Conservation (phyloP, 2,329 filamentous ascomycete genomes). For the Xylariaceae sp. region DNA sequence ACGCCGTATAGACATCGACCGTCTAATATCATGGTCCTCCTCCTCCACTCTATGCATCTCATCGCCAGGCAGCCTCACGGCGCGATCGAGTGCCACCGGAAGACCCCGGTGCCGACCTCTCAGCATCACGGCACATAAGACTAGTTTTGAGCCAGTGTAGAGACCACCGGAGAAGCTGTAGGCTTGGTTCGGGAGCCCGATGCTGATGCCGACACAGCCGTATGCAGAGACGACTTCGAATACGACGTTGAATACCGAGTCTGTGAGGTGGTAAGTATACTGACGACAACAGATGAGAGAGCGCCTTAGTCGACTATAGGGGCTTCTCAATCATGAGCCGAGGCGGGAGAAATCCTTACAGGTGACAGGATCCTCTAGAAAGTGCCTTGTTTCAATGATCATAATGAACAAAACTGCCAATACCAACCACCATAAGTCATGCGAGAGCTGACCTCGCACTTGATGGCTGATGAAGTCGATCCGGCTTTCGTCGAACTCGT, state of each 20-base stretch:
- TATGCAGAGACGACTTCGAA: constrained; percentile 56
- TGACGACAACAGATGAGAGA: too few relatives aligned
- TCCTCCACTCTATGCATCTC: constrained; percentile 38
- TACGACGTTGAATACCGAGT: constrained; percentile 55
- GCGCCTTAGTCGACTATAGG: too few relatives aligned
- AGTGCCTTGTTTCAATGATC: constrained; percentile 54
- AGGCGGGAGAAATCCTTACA: constrained; percentile 22
- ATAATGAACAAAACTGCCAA: constrained; percentile 57
- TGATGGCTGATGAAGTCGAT: constrained; percentile 52
- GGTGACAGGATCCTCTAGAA: constrained; percentile 46
- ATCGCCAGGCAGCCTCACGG: constrained; percentile 40
- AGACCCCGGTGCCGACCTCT: constrained; percentile 52
- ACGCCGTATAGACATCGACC: constrained; percentile 33
- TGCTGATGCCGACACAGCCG: constrained; percentile 56
- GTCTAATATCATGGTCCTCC: constrained; percentile 37
- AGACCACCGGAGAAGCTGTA: constrained; percentile 55
- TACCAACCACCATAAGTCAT: constrained; percentile 63
- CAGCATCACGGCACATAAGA: constrained; percentile 54
- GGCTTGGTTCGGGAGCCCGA: constrained; percentile 47
- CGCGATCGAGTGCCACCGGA: constrained; percentile 53
- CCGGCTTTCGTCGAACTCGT: constrained; percentile 32
- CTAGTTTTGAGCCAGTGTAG: constrained; percentile 51
- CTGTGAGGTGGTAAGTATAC: background rate
- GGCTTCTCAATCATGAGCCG: too few relatives aligned
- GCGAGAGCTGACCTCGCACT: constrained; percentile 56